Percentiles rank a stretch among this genome's conserved stretches.
Evolutionary conservation across 768 basidiomycete genomes (phyloP).

Genomic region (Rhizopogon vinicolor): DNA sequence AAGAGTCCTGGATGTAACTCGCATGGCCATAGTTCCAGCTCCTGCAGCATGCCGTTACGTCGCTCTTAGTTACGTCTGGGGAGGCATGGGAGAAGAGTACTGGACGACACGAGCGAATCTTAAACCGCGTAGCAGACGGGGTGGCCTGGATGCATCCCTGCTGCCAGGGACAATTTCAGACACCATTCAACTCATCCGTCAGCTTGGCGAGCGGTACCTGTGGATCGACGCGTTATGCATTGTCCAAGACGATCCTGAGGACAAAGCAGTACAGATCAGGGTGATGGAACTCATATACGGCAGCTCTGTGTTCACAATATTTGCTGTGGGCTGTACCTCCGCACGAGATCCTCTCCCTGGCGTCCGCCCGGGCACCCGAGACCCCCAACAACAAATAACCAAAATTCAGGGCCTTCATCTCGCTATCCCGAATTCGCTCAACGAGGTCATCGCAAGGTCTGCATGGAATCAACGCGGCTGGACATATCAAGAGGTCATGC

Average conservation of each 20-base stretch:
- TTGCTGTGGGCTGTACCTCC: no score
- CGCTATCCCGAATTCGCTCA: conserved; percentile 8
- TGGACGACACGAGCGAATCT: not conserved
- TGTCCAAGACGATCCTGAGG: no score
- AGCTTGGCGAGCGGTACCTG: conserved; percentile 15
- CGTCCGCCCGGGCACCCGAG: no score
- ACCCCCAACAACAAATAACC: conserved; percentile 9
- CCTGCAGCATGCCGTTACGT: conserved; percentile 1
- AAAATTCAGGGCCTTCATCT: conserved; percentile 16
- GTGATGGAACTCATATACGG: no score
- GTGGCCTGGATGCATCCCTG: conserved; percentile 2
- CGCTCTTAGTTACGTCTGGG: conserved; percentile 2
- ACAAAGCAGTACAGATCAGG: no score
- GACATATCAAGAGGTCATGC: not conserved
- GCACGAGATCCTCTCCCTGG: no score
- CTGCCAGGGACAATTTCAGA: conserved; percentile 10
- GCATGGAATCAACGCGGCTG: conserved; percentile 14
- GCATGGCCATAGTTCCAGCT: not conserved
- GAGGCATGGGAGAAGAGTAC: not conserved
- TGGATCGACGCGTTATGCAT: conserved; percentile 20
- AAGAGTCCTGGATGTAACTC: not conserved
- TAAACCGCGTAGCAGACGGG: not conserved
- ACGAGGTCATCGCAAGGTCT: conserved; percentile 3
- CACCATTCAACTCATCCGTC: not conserved
- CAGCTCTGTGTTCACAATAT: no score